phyloP scores from a whole-genome alignment of 768 basidiomycete genomes.

The Vararia minispora region DNA sequence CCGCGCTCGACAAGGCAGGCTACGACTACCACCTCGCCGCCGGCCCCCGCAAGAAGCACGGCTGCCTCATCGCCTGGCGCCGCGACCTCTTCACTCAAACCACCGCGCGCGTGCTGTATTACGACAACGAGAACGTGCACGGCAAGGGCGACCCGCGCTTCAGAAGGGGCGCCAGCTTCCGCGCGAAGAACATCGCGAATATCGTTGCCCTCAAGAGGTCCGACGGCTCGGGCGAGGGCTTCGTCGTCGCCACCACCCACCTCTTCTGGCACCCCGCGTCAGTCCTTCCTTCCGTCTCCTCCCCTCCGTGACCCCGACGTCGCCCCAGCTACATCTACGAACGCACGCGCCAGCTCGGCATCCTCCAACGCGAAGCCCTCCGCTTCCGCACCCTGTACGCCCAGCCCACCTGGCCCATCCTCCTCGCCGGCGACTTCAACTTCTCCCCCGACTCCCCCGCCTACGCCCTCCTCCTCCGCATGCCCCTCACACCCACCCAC shows the following conservation, averaged over 20 bases:
- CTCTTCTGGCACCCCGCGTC: slow-evolving; percentile 93
- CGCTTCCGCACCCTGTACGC: slow-evolving; percentile 39
- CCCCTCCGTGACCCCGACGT: slow-evolving; percentile 4
- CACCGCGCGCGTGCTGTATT: slow-evolving; percentile 41
- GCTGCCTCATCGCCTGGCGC: slow-evolving; percentile 74
- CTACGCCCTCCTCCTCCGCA: slow-evolving; percentile 66
- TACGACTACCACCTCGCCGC: slow-evolving; percentile 57
- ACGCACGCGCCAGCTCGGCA: slow-evolving; percentile 66
- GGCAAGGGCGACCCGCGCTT: slow-evolving; percentile 21
- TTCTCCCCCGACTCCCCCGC: slow-evolving; percentile 72
- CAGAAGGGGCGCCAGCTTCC: slow-evolving; percentile 48
- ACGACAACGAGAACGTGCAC: slow-evolving; percentile 56
- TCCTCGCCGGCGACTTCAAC: slow-evolving; percentile 90
- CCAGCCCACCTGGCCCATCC: slow-evolving; percentile 56
- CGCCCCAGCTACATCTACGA: slow-evolving; percentile 64
- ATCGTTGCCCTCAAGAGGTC: slow-evolving; percentile 53
- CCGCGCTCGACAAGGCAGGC: slow-evolving; percentile 49
- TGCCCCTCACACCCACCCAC: slow-evolving; percentile 45
- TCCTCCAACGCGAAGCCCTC: slow-evolving; percentile 56
- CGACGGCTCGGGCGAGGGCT: slow-evolving; percentile 33
- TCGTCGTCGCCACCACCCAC: slow-evolving; percentile 82
- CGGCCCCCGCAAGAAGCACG: slow-evolving; percentile 73
- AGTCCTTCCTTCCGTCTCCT: slow-evolving; percentile 15
- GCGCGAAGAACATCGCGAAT: slow-evolving; percentile 72
- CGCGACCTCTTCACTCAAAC: slow-evolving; percentile 34